These are phyloP conservation scores for Agaricus sinodeliciosus DNA, from an alignment of 768 basidiomycete genomes.

Conservation along the genomic window DNA sequence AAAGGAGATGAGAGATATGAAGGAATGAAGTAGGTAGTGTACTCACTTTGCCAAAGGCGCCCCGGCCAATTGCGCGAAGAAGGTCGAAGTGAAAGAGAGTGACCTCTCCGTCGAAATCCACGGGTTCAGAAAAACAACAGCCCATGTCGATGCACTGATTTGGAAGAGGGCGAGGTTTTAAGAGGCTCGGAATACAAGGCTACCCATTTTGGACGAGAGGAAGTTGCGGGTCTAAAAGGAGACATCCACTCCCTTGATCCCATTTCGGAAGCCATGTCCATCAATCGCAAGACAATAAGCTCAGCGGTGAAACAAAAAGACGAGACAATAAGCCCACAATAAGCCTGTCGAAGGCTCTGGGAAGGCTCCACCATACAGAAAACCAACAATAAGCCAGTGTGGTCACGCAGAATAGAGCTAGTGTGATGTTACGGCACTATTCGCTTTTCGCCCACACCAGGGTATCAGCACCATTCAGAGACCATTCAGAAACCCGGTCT, in stretches of 20 bases:
- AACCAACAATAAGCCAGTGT: neutral
- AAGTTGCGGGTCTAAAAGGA: slow-evolving; percentile 17
- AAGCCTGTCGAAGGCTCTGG: neutral
- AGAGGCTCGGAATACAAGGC: slow-evolving; percentile 34
- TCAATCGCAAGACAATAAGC: slow-evolving; percentile 15
- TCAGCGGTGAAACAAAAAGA: slow-evolving; percentile 16
- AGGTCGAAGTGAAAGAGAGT: slow-evolving; percentile 97
- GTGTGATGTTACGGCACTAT: neutral
- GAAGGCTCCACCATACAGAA: slow-evolving; percentile 5
- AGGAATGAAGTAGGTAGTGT: neutral
- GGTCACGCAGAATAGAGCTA: no score
- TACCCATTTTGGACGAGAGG: slow-evolving; percentile 21
- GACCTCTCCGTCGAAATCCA: slow-evolving; percentile 81
- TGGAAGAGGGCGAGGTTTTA: slow-evolving; percentile 22
- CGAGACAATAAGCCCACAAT: slow-evolving; percentile 10
- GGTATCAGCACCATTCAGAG: neutral
- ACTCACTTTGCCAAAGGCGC: slow-evolving; percentile 94
- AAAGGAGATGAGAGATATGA: slow-evolving; percentile 6
- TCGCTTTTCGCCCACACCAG: neutral
- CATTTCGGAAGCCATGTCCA: slow-evolving; percentile 16
- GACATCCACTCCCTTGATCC: slow-evolving; percentile 18
- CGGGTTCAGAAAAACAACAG: slow-evolving; percentile 64
- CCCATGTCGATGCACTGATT: slow-evolving; percentile 45
- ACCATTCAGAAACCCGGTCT: neutral
- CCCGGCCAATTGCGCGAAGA: slow-evolving; percentile 91